These are phyloP conservation scores for Penicillium psychrosexuale DNA, from an alignment of 2,329 filamentous ascomycete genomes.

Conservation along the genomic window DNA sequence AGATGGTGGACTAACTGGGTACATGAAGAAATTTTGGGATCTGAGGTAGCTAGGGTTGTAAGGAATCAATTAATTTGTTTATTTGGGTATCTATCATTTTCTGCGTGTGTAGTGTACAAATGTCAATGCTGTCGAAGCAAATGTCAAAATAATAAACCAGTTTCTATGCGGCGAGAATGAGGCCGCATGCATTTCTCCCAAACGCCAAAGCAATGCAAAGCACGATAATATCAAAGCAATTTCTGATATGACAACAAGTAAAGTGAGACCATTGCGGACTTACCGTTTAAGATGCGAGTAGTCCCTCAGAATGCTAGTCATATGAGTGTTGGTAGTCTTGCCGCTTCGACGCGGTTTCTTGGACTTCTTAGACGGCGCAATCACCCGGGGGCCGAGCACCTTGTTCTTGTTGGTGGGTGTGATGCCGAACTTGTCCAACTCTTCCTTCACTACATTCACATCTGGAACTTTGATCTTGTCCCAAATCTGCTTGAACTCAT, in stretches of 20 bases:
- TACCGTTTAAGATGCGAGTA: constrained; percentile 53
- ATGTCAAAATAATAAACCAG: not conserved
- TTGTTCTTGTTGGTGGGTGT: constrained; percentile 83
- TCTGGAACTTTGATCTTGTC: constrained; percentile 73
- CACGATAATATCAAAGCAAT: not conserved
- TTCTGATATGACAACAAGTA: not conserved
- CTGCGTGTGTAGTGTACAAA: constrained; percentile 14
- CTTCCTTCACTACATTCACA: constrained; percentile 71
- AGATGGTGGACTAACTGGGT: not conserved
- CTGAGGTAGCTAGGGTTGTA: not conserved
- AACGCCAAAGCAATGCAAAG: constrained; percentile 27
- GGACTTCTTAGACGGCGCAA: constrained; percentile 64
- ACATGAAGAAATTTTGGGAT: not conserved
- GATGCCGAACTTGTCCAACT: constrained; percentile 72
- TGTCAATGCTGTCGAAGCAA: not conserved
- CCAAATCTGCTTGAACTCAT: constrained; percentile 83
- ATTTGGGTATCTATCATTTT: constrained; percentile 23
- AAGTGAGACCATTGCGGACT: not conserved
- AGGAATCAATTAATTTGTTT: constrained; percentile 5
- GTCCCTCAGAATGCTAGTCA: constrained; percentile 77
- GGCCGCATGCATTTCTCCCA: not conserved
- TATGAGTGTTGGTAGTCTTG: constrained; percentile 84
- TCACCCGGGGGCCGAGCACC: constrained; percentile 55
- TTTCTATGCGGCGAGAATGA: not conserved
- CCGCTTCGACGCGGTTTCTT: constrained; percentile 71